Percentiles rank a stretch among this genome's conserved stretches.
Evolutionary conservation across 2,329 filamentous ascomycete species (phyloP).

Genomic region (Elsinoe fawcettii): DNA sequence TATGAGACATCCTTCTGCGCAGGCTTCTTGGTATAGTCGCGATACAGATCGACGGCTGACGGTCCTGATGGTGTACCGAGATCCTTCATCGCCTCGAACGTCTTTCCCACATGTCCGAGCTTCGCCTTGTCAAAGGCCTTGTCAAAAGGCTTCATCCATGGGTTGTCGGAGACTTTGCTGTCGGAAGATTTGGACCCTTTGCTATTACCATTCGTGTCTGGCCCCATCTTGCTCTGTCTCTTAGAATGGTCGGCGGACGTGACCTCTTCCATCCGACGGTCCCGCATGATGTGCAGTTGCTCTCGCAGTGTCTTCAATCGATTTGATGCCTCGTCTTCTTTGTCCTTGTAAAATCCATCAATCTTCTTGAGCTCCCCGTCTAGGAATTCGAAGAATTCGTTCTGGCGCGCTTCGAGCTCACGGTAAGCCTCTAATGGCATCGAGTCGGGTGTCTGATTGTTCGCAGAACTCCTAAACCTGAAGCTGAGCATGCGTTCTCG

Average conservation of each 20-base stretch:
- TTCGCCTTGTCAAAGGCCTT: slow-evolving; percentile 25
- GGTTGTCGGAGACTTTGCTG: background rate
- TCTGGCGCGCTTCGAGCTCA: slow-evolving; percentile 63
- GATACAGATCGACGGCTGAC: slow-evolving; percentile 28
- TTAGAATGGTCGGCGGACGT: slow-evolving; percentile 32
- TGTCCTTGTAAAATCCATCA: slow-evolving; percentile 77
- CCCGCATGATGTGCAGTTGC: slow-evolving; percentile 89
- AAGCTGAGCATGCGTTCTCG: slow-evolving; percentile 37
- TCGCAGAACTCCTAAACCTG: slow-evolving; percentile 37
- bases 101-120: slow-evolving; percentile 47
- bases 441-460: slow-evolving; percentile 35
- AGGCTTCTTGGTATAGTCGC: slow-evolving; percentile 37
- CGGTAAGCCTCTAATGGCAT: slow-evolving; percentile 50
- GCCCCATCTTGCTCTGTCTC: background rate
- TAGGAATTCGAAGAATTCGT: slow-evolving; percentile 81
- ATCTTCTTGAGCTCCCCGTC: slow-evolving; percentile 85
- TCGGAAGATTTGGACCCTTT: background rate
- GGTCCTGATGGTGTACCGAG: slow-evolving; percentile 35
- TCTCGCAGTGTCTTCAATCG: slow-evolving; percentile 64
- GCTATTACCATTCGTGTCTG: slow-evolving; percentile 10
- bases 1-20: slow-evolving; percentile 60
- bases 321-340: slow-evolving; percentile 75
- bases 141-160: slow-evolving; percentile 33
- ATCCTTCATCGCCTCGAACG: slow-evolving; percentile 40
- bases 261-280: slow-evolving; percentile 66